Percentiles rank a stretch among this genome's conserved stretches.
These are phyloP conservation scores for Tolypocladium capitatum DNA, from an alignment of 2,329 filamentous ascomycete species.

Conservation along the genomic window DNA sequence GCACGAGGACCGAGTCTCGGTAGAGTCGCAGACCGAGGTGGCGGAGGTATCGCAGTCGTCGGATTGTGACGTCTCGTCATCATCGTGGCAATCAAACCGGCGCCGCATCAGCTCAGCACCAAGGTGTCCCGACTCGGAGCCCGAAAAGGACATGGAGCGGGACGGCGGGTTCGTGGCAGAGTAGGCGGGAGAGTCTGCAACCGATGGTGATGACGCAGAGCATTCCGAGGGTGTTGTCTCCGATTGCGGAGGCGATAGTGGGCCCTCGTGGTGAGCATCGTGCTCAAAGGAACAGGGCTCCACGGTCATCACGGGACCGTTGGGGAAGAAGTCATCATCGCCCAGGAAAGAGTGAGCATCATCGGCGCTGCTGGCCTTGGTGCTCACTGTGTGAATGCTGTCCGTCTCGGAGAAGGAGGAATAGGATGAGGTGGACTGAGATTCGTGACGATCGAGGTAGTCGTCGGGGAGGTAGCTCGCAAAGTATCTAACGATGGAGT, in stretches of 20 bases:
- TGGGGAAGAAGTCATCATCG: slow-evolving; percentile 22
- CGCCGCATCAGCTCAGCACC: slow-evolving; percentile 16
- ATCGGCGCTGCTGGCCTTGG: slow-evolving; percentile 25
- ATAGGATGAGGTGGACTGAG: slow-evolving; percentile 17
- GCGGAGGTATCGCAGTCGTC: slow-evolving; percentile 30
- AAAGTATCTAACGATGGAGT: slow-evolving; percentile 48
- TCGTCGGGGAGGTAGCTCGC: slow-evolving; percentile 42
- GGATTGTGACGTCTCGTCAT: slow-evolving; percentile 32
- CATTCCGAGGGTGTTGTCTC: slow-evolving; percentile 35
- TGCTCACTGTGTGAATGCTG: slow-evolving; percentile 23
- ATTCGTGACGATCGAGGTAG: slow-evolving; percentile 28
- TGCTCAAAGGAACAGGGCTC: slow-evolving; percentile 24
- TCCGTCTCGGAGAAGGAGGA: slow-evolving; percentile 26
- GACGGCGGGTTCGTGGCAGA: slow-evolving; percentile 25
- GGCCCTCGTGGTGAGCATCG: slow-evolving; percentile 10
- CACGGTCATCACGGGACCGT: slow-evolving; percentile 27
- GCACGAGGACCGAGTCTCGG: slow-evolving; percentile 23
- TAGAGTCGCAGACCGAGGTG: slow-evolving; percentile 32
- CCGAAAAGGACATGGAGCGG: slow-evolving; percentile 38
- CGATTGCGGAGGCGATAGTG: slow-evolving; percentile 31
- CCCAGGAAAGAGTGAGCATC: slow-evolving; percentile 25
- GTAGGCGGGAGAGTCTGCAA: slow-evolving; percentile 17
- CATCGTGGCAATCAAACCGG: slow-evolving; percentile 21
- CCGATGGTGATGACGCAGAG: slow-evolving; percentile 22
- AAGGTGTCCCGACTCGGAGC: slow-evolving; percentile 31